Percentiles rank a stretch among this genome's conserved stretches.
Conservation (phyloP, 2,329 filamentous ascomycete species). For the Camptophora hylomeconis region DNA sequence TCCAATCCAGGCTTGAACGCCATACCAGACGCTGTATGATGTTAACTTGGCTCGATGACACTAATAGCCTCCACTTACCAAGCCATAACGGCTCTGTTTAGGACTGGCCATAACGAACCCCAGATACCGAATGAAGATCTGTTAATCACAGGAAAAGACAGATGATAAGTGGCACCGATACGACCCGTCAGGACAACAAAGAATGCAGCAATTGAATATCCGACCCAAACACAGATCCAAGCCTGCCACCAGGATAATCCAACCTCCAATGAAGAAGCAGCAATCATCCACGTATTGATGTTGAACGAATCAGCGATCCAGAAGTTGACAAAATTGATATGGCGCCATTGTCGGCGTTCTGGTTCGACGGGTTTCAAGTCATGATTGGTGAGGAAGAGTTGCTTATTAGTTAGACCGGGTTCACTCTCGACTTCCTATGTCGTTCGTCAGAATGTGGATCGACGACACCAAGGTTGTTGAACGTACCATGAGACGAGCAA, state of each 20-base stretch:
- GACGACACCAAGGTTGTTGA: neutral
- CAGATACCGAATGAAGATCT: constrained; percentile 25
- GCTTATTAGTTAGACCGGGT: constrained; percentile 49
- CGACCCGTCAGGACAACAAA: constrained; percentile 26
- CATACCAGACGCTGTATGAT: constrained; percentile 31
- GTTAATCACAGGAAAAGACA: constrained; percentile 31
- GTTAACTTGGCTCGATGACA: too few species aligned
- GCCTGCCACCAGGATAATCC: constrained; percentile 31
- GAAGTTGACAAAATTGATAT: constrained; percentile 26
- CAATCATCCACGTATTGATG: constrained; percentile 25
- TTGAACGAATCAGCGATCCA: constrained; percentile 29
- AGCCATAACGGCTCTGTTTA: constrained; percentile 79
- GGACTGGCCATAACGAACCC: constrained; percentile 67
- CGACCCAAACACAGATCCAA: constrained; percentile 27
- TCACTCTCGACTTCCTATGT: constrained; percentile 51
- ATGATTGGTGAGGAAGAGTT: constrained; percentile 36
- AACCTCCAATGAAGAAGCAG: constrained; percentile 24
- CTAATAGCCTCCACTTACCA: constrained; percentile 62
- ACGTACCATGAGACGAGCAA: constrained; percentile 1
- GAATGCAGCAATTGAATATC: constrained; percentile 24
- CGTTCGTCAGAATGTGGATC: neutral
- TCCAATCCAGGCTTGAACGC: constrained; percentile 25
- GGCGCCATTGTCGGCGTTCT: constrained; percentile 24
- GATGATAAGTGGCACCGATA: constrained; percentile 29
- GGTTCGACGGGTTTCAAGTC: constrained; percentile 30